phyloP scores from a whole-genome alignment of 1,139 yeast species.

The Taiozyma sp. region DNA sequence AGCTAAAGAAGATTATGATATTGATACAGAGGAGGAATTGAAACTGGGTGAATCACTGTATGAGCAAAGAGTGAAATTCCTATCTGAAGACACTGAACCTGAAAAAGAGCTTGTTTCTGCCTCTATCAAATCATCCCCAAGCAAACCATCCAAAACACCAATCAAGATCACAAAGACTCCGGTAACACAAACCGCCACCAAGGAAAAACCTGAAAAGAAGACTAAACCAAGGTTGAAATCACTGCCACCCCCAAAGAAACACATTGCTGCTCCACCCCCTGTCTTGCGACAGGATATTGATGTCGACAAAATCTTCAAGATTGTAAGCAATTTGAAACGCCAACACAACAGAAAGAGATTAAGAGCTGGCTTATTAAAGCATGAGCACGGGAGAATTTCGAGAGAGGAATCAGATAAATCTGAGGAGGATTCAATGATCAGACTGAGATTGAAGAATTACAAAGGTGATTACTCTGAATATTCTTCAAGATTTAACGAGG shows the following conservation, averaged over 20 bases:
- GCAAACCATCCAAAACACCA: background rate
- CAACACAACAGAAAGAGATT: constrained; percentile 11
- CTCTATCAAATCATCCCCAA: constrained; percentile 1
- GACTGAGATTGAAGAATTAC: constrained; percentile 22
- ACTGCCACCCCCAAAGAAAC: background rate
- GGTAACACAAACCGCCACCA: background rate
- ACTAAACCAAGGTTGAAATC: background rate
- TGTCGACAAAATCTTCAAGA: constrained; percentile 16
- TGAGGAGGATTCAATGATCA: constrained; percentile 9
- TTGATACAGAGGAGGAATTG: constrained; percentile 68
- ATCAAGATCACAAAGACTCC: background rate
- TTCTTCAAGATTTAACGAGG: constrained; percentile 8
- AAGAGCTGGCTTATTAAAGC: constrained; percentile 14
- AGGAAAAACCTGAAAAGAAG: background rate
- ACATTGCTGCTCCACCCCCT: constrained; percentile 4
- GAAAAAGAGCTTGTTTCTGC: constrained; percentile 1
- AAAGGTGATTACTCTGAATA: constrained; percentile 24
- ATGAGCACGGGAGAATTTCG: constrained; percentile 13
- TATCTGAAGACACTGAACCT: constrained; percentile 31
- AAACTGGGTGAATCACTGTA: constrained; percentile 71
- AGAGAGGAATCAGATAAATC: constrained; percentile 13
- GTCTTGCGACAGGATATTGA: constrained; percentile 20
- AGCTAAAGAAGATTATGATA: constrained; percentile 48
- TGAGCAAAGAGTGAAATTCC: constrained; percentile 52
- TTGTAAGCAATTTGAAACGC: constrained; percentile 9